Evolutionary conservation across 805 yeast genomes (phyloP).

Genomic region (Candida berthetii): DNA sequence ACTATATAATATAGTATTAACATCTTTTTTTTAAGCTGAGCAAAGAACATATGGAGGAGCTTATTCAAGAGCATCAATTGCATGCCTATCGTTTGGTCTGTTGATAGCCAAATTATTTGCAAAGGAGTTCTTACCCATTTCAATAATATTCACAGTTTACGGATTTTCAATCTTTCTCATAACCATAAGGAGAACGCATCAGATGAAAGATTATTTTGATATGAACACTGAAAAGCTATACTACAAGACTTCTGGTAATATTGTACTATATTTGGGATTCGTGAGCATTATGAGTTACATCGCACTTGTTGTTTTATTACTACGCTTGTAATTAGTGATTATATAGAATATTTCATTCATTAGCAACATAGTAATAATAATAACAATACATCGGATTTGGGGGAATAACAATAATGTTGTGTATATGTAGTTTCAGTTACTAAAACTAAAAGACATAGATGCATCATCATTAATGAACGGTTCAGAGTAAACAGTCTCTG

Average conservation of each 20-base stretch:
- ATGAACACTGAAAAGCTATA: constrained; percentile 31
- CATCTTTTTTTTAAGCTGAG: constrained; percentile 40
- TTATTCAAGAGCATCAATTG: constrained; percentile 66
- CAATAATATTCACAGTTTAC: constrained; percentile 57
- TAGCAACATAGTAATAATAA: too few relatives aligned
- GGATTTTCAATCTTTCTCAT: constrained; percentile 40
- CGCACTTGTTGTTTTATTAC: constrained; percentile 43
- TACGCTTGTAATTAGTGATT: constrained; percentile 26
- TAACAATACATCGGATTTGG: not conserved
- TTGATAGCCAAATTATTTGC: constrained; percentile 61
- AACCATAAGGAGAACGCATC: constrained; percentile 24
- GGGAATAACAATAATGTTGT: not conserved
- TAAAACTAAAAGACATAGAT: not conserved
- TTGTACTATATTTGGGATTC: constrained; percentile 43
- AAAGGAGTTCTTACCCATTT: constrained; percentile 58
- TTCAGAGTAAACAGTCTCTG: constrained; percentile 18
- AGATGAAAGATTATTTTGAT: constrained; percentile 31
- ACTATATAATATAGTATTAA: too few relatives aligned
- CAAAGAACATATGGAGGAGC: constrained; percentile 87
- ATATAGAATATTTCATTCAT: too few relatives aligned
- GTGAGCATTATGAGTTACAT: constrained; percentile 47
- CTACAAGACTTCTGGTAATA: constrained; percentile 57
- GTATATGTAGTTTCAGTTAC: not conserved
- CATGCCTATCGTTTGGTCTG: constrained; percentile 55
- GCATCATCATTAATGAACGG: constrained; percentile 7